phyloP scores from a whole-genome alignment of 306 rosid genomes.

The Betula pendula region DNA sequence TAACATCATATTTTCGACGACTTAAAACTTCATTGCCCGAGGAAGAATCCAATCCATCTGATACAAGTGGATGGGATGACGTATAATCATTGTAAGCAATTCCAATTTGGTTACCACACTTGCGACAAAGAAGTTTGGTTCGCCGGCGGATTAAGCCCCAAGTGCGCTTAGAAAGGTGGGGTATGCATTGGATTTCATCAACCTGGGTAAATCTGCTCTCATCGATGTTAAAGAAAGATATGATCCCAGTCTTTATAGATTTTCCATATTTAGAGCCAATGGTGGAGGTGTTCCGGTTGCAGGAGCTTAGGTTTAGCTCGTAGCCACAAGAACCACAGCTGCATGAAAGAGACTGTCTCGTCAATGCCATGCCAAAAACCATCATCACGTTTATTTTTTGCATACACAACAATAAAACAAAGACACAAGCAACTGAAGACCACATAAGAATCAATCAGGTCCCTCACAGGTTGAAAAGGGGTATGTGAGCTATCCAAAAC shows the following conservation, averaged over 20 bases:
- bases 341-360: slow-evolving; percentile 27
- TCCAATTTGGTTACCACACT: slow-evolving; percentile 79
- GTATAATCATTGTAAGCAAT: slow-evolving; percentile 44
- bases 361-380: slow-evolving; percentile 3
- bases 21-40: slow-evolving; percentile 34
- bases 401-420: background rate
- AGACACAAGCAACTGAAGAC: background rate
- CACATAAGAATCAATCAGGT: background rate
- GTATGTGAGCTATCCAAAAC: background rate
- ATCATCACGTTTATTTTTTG: background rate
- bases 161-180: slow-evolving; percentile 62
- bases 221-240: slow-evolving; percentile 75
- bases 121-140: slow-evolving; percentile 84
- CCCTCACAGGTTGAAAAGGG: background rate
- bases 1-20: slow-evolving; percentile 57
- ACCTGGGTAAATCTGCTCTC: slow-evolving; percentile 72
- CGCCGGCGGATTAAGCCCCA: slow-evolving; percentile 75
- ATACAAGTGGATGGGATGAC: slow-evolving; percentile 41
- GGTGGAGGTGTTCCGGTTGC: slow-evolving; percentile 63
- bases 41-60: slow-evolving; percentile 50
- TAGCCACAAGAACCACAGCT: slow-evolving; percentile 92
- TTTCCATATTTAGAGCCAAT: slow-evolving; percentile 83
- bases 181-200: slow-evolving; percentile 71
- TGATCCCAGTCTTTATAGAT: slow-evolving; percentile 79
- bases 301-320: slow-evolving; percentile 77